Evolutionary conservation across 1,284 basidiomycete species (phyloP).

Genomic region (Coniophora puteana): DNA sequence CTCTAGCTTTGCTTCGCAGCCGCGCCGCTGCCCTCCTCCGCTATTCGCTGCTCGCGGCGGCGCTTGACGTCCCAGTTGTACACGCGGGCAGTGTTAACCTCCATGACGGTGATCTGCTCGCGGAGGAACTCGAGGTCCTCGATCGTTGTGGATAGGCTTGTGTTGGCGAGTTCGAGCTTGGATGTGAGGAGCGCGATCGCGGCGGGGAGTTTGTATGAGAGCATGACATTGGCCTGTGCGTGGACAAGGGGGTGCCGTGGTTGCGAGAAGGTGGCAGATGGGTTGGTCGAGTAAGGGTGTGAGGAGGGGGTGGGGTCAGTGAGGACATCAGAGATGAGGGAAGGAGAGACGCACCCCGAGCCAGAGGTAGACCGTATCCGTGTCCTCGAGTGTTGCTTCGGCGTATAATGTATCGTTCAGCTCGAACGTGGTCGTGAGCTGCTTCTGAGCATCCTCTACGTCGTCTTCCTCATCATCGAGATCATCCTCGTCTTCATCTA

Average conservation of each 20-base stretch:
- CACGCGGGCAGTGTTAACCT: slow-evolving; percentile 95
- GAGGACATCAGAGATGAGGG: neutral
- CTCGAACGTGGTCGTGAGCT: slow-evolving; percentile 87
- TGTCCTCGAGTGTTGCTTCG: slow-evolving; percentile 84
- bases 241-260: too few species aligned
- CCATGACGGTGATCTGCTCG: slow-evolving; percentile 97
- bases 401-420: slow-evolving; percentile 95
- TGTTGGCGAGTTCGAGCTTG: slow-evolving; percentile 79
- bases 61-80: slow-evolving; percentile 96
- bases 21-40: slow-evolving; percentile 37
- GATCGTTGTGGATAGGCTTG: slow-evolving; percentile 63
- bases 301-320: slow-evolving; percentile 3
- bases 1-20: slow-evolving; percentile 4
- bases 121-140: slow-evolving; percentile 93
- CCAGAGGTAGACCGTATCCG: slow-evolving; percentile 92
- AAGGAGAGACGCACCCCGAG: slow-evolving; percentile 72
- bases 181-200: slow-evolving; percentile 75
- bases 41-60: slow-evolving; percentile 58
- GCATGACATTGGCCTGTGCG: slow-evolving; percentile 92
- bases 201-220: slow-evolving; percentile 86
- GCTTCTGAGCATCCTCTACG: slow-evolving; percentile 36
- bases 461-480: slow-evolving; percentile 46
- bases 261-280: too few species aligned
- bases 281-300: too few species aligned
- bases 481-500: slow-evolving; percentile 41